Evolutionary conservation across 2,329 filamentous ascomycete genomes (phyloP).

Genomic region (Claviceps pazoutovae): DNA sequence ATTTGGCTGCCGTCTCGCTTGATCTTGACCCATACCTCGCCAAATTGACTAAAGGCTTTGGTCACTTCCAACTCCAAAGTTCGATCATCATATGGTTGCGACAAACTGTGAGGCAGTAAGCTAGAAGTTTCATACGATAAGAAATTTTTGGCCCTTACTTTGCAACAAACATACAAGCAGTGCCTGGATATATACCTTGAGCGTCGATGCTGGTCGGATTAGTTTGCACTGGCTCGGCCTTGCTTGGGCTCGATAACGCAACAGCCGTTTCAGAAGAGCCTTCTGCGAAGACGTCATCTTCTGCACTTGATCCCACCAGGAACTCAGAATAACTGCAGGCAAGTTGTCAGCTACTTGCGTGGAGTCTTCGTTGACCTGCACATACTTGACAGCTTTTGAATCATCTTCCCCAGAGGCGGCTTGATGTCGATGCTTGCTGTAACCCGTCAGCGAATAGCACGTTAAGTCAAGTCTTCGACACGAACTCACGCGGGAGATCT

Average conservation of each 20-base stretch:
- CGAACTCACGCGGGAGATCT: neutral
- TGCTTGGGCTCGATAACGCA: neutral
- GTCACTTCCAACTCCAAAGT: conserved; percentile 39
- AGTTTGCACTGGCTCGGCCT: conserved; percentile 1
- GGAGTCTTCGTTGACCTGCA: neutral
- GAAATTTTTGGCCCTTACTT: conserved; percentile 36
- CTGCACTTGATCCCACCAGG: conserved; percentile 7
- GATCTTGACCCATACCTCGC: conserved; percentile 48
- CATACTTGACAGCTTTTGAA: conserved; percentile 5
- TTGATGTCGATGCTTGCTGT: conserved; percentile 5
- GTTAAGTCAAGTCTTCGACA: neutral
- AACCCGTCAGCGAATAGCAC: neutral
- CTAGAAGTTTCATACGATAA: neutral
- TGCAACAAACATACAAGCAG: conserved; percentile 49
- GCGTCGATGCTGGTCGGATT: conserved; percentile 25
- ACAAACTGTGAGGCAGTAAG: conserved; percentile 28
- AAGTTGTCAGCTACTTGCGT: neutral
- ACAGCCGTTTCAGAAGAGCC: conserved; percentile 1
- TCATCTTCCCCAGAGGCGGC: conserved; percentile 6
- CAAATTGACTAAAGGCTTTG: conserved; percentile 37
- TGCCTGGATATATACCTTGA: conserved; percentile 37
- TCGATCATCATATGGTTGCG: conserved; percentile 33
- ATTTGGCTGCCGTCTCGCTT: conserved; percentile 42
- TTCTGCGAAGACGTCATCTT: conserved; percentile 10
- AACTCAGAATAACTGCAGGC: conserved; percentile 5